Percentiles rank a stretch among this genome's conserved stretches.
Conservation (phyloP, 768 basidiomycete species). For the Tulasnella sp. region DNA sequence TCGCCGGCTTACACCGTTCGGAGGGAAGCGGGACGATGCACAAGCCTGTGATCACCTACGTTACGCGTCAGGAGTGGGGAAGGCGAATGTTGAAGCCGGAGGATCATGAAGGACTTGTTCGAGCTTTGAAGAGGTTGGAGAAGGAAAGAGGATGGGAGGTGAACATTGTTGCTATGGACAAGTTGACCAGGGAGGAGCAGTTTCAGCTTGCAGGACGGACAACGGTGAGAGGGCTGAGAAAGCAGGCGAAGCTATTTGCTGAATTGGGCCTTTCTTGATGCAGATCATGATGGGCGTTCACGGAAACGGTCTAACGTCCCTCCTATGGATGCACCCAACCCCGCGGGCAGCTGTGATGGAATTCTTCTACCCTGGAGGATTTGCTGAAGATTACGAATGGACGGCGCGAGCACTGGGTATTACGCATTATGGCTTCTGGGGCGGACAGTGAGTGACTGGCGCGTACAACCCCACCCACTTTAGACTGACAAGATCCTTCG, state of each 20-base stretch:
- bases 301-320: slow-evolving; percentile 83
- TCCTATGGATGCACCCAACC: slow-evolving; percentile 89
- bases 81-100: slow-evolving; percentile 71
- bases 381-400: slow-evolving; percentile 82
- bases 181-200: slow-evolving; percentile 75
- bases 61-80: slow-evolving; percentile 86
- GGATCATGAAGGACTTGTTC: slow-evolving; percentile 75
- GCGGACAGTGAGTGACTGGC: slow-evolving; percentile 48
- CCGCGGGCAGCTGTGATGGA: slow-evolving; percentile 85
- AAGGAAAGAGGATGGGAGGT: slow-evolving; percentile 58
- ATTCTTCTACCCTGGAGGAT: slow-evolving; percentile 81
- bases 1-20: slow-evolving; percentile 36
- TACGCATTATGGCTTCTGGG: slow-evolving; percentile 80
- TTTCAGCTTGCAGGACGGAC: slow-evolving; percentile 75
- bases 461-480: background rate
- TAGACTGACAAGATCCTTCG: background rate
- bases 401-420: slow-evolving; percentile 38
- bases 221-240: slow-evolving; percentile 53
- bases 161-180: slow-evolving; percentile 81
- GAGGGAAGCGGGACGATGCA: slow-evolving; percentile 41
- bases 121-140: slow-evolving; percentile 60
- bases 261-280: background rate
- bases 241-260: background rate
- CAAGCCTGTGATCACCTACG: slow-evolving; percentile 85
- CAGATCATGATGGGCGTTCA: slow-evolving; percentile 95